Evolutionary conservation across 768 basidiomycete species (phyloP).

Genomic region (Coprinopsis cinerea): DNA sequence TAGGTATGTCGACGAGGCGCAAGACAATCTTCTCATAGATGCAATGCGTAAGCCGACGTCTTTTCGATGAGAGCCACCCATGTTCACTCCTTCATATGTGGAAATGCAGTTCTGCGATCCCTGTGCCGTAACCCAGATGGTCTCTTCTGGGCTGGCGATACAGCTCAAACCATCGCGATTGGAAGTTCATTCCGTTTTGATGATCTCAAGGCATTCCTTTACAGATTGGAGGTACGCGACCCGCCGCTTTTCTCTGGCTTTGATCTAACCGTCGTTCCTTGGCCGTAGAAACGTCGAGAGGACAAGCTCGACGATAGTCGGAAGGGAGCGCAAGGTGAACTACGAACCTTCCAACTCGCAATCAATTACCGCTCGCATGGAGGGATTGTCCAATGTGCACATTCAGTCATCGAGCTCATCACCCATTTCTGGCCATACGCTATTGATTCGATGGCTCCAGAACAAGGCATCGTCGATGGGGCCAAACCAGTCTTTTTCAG

Average conservation of each 20-base stretch:
- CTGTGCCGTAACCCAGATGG: conserved; percentile 63
- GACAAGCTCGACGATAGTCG: conserved; percentile 3
- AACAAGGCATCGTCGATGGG: conserved; percentile 50
- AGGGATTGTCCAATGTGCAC: conserved; percentile 71
- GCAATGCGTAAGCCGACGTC: conserved; percentile 36
- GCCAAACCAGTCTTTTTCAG: conserved; percentile 53
- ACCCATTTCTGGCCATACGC: conserved; percentile 55
- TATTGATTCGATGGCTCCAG: conserved; percentile 53
- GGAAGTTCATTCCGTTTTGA: conserved; percentile 71
- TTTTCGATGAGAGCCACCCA: background rate
- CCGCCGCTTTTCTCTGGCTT: background rate
- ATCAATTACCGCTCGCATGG: conserved; percentile 68
- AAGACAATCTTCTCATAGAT: conserved; percentile 68
- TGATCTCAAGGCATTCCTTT: conserved; percentile 63
- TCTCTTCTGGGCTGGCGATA: conserved; percentile 76
- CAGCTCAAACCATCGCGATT: conserved; percentile 70
- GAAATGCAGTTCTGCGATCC: conserved; percentile 52
- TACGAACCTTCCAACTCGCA: conserved; percentile 47
- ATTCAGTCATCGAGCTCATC: conserved; percentile 58
- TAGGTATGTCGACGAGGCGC: conserved; percentile 71
- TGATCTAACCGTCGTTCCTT: background rate
- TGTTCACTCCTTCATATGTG: background rate
- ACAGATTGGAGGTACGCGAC: conserved; percentile 50
- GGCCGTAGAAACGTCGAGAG: conserved; percentile 10
- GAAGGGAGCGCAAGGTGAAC: conserved; percentile 9